Percentiles rank a stretch among this genome's conserved stretches.
Conservation (phyloP, 129 eudicot genomes). For the Tagetes patula region DNA sequence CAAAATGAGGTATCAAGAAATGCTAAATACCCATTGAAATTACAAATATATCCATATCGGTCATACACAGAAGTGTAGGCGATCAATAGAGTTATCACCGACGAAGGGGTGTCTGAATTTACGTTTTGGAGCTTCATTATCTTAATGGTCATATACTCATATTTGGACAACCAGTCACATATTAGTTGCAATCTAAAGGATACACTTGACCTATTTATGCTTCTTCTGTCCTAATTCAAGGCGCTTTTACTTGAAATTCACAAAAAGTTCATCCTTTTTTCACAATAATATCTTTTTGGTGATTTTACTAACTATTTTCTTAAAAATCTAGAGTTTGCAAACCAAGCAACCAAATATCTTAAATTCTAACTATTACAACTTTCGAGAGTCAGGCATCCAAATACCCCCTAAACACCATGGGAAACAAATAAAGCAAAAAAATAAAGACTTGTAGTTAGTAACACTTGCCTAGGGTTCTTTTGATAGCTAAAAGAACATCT, state of each 20-base stretch:
- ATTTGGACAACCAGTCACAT: not conserved
- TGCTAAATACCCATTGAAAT: not conserved
- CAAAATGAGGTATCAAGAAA: not conserved
- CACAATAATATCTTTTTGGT: not conserved
- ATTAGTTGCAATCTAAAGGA: not conserved
- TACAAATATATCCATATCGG: too few species aligned
- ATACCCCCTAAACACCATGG: not conserved
- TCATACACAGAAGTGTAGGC: too few species aligned
- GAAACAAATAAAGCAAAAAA: not conserved
- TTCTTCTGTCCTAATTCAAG: not conserved
- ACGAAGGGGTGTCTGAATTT: not conserved
- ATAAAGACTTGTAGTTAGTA: constrained; percentile 13
- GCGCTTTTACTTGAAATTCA: not conserved
- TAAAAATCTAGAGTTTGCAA: not conserved
- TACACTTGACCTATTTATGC: not conserved
- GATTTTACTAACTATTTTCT: not conserved
- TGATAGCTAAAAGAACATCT: constrained; percentile 2
- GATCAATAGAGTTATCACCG: too few species aligned
- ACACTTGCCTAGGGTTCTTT: constrained; percentile 27
- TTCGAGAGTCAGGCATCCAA: not conserved
- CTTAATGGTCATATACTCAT: not conserved
- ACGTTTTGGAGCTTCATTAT: not conserved
- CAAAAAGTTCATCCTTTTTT: not conserved
- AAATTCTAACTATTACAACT: not conserved
- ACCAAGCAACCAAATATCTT: not conserved